These are phyloP conservation scores for Stellera chamaejasme DNA, from an alignment of 345 rosid species.

Conservation along the genomic window DNA sequence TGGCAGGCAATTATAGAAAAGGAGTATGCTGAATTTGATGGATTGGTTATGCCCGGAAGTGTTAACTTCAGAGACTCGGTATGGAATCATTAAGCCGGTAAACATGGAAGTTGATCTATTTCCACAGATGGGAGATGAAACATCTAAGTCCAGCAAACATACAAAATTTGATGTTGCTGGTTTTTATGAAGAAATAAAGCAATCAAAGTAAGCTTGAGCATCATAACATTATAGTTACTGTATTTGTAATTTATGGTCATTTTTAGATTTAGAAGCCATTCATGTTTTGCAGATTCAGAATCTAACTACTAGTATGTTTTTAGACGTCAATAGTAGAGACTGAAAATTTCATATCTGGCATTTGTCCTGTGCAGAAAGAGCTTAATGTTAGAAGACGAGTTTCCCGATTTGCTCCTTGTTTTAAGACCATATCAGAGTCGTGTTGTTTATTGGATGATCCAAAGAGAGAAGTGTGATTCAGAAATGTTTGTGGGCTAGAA, in stretches of 20 bases:
- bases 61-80: conserved; percentile 66
- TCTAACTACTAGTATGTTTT: conserved; percentile 9
- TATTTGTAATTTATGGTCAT: not conserved
- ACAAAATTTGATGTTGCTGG: conserved; percentile 58
- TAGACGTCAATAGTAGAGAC: too few species aligned
- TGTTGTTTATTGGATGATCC: conserved; percentile 94
- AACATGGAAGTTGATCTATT: conserved; percentile 22
- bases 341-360: conserved; percentile 1
- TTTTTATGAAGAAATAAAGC: conserved; percentile 95
- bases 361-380: conserved; percentile 38
- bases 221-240: not conserved
- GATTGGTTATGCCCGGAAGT: conserved; percentile 94
- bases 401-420: conserved; percentile 66
- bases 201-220: conserved; percentile 66
- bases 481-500: conserved; percentile 25
- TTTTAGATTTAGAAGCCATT: conserved; percentile 6
- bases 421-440: conserved; percentile 92
- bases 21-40: conserved; percentile 85
- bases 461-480: conserved; percentile 64
- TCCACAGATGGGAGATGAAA: conserved; percentile 13
- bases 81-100: conserved; percentile 31
- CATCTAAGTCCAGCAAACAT: conserved; percentile 26
- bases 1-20: conserved; percentile 71
- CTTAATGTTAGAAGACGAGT: conserved; percentile 52
- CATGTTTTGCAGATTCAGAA: not conserved